phyloP scores from a whole-genome alignment of 345 rosid genomes.

The Dipteronia dyeriana region DNA sequence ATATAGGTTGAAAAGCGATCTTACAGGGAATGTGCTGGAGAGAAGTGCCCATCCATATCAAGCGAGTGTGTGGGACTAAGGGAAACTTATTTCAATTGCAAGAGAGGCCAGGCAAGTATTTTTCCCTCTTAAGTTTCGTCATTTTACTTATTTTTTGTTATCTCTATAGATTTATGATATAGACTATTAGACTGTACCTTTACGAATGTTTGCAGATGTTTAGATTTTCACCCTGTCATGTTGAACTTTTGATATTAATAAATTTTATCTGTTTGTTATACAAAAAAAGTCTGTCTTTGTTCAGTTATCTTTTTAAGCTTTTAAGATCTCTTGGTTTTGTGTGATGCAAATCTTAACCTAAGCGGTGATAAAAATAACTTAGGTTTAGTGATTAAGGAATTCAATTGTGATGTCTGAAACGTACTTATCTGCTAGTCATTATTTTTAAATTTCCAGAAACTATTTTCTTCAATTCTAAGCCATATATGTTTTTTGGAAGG shows the following conservation, averaged over 20 bases:
- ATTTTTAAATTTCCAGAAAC: not conserved
- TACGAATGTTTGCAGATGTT: not conserved
- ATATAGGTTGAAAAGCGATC: conserved; percentile 74
- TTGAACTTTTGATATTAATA: not conserved
- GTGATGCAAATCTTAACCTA: not conserved
- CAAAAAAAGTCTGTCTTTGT: not conserved
- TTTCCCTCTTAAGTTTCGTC: not conserved
- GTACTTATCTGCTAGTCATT: not conserved
- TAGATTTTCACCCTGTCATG: not conserved
- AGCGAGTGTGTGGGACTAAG: conserved; percentile 92
- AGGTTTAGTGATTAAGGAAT: not conserved
- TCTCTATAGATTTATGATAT: not conserved
- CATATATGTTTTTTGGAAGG: not conserved
- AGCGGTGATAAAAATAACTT: not conserved
- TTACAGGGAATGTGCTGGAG: conserved; percentile 81
- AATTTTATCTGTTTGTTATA: not conserved
- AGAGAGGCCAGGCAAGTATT: conserved; percentile 85
- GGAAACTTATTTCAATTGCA: conserved; percentile 97
- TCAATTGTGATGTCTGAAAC: not conserved
- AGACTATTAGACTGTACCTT: not conserved
- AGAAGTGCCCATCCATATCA: conserved; percentile 76
- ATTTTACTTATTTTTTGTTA: not conserved
- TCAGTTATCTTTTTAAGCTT: not conserved
- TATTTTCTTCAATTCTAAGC: not conserved
- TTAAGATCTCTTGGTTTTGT: not conserved